Evolutionary conservation across 2,329 filamentous ascomycete genomes (phyloP), one percentile per base, ranked within the genome.

Genomic region (Acephala macrosclerotiorum): DNA sequence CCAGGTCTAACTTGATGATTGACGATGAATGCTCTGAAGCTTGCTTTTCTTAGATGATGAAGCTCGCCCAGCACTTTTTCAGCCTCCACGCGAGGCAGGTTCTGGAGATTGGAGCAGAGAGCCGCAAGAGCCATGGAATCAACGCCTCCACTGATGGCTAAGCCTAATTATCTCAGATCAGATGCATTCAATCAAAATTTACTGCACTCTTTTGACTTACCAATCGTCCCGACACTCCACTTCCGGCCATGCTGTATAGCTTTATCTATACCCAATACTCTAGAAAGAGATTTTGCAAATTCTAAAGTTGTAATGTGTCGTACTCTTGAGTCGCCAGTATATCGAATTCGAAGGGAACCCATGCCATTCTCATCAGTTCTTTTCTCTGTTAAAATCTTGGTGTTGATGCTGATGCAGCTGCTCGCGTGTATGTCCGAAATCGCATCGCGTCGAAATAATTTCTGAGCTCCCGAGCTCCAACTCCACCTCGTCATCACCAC

Each of bases 71-170:
- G 25, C 49, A 18, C 25, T 33, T 40, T 35, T 35, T 64, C 26
- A 20, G 12, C 36, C 60, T 62, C 58, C 16, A 58, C 25, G 29
- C 45, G 16, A 53, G 11, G 45, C 49, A 33, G 9, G 42, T 63
- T 29, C 45, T 70, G 61, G 79, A 78, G 40, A 85, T 73, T 55
- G 58, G 83, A 84, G 75, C 91, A 92, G 40, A 98, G 84, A 66
- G 83, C 89, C 63, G 94, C 93, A 66, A 99, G 83, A 33, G 95
- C 95, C 94, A 98, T 99, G n/a, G 95, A 98, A 78, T 99, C 96
- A 45, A 96, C 92, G 8, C 96, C 96, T 26, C 96, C 96, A 75
- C 94, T 97, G 67, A 98, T 83, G 18, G 94, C 96, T 66, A 98
- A 81, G 61, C 85, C 90, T 92, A 25, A 8, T 11, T 29, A 49